Evolutionary conservation across 2,329 filamentous ascomycete genomes (phyloP), one percentile per base, ranked within the genome.

Genomic region (Verticillium albo-atrum): DNA sequence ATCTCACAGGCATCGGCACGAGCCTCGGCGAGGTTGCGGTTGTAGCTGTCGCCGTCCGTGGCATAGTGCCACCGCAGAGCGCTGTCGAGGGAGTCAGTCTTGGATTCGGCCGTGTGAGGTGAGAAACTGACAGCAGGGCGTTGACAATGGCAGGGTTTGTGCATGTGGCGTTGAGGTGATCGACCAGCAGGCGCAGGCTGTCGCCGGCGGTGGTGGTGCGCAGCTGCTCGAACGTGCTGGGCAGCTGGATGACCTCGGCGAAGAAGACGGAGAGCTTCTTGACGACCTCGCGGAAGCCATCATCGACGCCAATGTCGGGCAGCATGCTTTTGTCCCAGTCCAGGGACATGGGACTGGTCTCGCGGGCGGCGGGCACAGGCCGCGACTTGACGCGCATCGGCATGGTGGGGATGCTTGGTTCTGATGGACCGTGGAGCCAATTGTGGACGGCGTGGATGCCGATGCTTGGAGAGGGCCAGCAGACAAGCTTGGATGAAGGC

Each of bases 1-100:
- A 92, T 89, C 75, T 94, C 90, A 68, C 90, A 93, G 28, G 89
- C 89, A 68, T 86, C 84, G 23, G 88, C 89, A 58, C 90, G 82
- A 15, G 89, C 84, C 60, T 89, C 83, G 60, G 86, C 85, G 32
- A 93, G 75, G 4, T 86, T 86, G 42, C 61, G 62, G 58, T 61
- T 63, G 61, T 85, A 84, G 60, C 89, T 79, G 62, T 89, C 88
- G 34, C 81, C 77, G 14, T 84, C 81, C 26, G 83, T 77, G 62
- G 89, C 77, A 67, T 87, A 94, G 68, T 93, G 89, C 79, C 88
- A 91, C 69, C 89, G 90, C 30, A 92, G 77, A 1, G 89, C 89
- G 55, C 89, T 91, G 59, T n/a, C 47, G 20, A 34, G 20, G 23
- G 35, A 3, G 26, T 47, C 30, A 42, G 58, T 30, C 23, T 28